Evolutionary conservation across 495 filamentous ascomycete genomes (phyloP), one percentile per base, ranked within the genome.

Genomic region (Sordaria brevicollis): DNA sequence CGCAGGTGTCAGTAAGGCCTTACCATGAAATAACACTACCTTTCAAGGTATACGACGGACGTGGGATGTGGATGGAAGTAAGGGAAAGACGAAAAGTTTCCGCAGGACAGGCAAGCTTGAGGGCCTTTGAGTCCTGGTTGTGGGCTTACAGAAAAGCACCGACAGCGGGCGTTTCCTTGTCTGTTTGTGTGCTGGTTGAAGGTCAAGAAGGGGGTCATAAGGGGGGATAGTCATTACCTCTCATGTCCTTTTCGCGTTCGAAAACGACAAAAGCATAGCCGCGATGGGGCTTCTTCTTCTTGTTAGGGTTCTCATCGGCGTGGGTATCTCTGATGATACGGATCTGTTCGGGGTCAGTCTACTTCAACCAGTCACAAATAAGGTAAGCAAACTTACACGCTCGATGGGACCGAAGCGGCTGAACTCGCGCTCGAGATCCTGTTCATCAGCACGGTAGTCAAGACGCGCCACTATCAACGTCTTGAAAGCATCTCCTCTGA

Each of bases 261-360:
- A 93, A 99, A 65, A 97, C 93, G 74, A 99, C 90, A 79, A 99
- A 99, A 70, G 93, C 95, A 82, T 99, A 99, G 71, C 95, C 95
- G 73, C 89, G 87, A 78, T 95, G 90, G 57, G 88, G 85, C 81
- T 96, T 97, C 78, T 93, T 94, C 68, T 88, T 87, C 77, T 89
- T 89, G 73, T 92, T 93, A 4, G 87, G 85, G 68, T 89, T 89
- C 68, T 90, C 84, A 69, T 89, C 85, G 72, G 87, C 86, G 74
- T 89, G 84, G 25, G 85, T 87, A 74, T 92, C 86, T 37, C 78
- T 86, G 71, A 98, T 88, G 75, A 97, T 91, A 66, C 94, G 92
- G 77, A 97, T 97, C 93, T 97, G 75, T 67, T 34, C 9, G 13
- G 43, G 10, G 67, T 78, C 68, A 17, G 11, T 1, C 11, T 31